phyloP scores from a whole-genome alignment of 371 early-diverging fungal species.

The Mucor indicus region DNA sequence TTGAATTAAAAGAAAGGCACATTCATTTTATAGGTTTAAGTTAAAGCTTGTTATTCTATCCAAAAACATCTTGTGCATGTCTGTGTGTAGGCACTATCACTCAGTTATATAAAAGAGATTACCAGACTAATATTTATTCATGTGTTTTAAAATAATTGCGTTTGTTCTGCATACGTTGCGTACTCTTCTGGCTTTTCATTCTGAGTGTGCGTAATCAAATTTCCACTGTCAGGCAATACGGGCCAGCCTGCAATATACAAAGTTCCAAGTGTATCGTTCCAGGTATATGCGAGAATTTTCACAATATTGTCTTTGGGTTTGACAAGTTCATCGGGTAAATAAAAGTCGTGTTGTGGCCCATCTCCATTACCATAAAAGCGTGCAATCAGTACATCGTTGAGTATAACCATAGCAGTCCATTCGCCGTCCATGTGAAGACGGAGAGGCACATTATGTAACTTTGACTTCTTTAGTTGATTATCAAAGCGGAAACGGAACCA shows the following conservation, averaged over 20 bases:
- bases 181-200: constrained; percentile 19
- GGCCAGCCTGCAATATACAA: constrained; percentile 43
- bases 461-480: constrained; percentile 19
- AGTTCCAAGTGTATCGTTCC: constrained; percentile 34
- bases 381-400: constrained; percentile 64
- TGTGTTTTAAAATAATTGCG: too few species aligned
- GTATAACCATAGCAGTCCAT: constrained; percentile 61
- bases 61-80: too few species aligned
- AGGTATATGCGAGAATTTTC: constrained; percentile 42
- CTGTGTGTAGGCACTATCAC: too few species aligned
- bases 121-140: too few species aligned
- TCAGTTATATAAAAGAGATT: too few species aligned
- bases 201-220: constrained; percentile 12
- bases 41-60: too few species aligned
- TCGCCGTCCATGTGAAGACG: constrained; percentile 63
- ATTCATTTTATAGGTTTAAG: too few species aligned
- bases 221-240: constrained; percentile 28
- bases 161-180: constrained; percentile 24
- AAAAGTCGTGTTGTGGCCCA: constrained; percentile 73
- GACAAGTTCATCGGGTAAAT: constrained; percentile 62
- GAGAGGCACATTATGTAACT: constrained; percentile 49
- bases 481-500: constrained; percentile 41
- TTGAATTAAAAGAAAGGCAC: too few species aligned
- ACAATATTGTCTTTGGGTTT: constrained; percentile 26
- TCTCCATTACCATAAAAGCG: constrained; percentile 76